Base-by-base conservation (phyloP, 768 basidiomycete species). In the Cystofilobasidium capitatum region DNA sequence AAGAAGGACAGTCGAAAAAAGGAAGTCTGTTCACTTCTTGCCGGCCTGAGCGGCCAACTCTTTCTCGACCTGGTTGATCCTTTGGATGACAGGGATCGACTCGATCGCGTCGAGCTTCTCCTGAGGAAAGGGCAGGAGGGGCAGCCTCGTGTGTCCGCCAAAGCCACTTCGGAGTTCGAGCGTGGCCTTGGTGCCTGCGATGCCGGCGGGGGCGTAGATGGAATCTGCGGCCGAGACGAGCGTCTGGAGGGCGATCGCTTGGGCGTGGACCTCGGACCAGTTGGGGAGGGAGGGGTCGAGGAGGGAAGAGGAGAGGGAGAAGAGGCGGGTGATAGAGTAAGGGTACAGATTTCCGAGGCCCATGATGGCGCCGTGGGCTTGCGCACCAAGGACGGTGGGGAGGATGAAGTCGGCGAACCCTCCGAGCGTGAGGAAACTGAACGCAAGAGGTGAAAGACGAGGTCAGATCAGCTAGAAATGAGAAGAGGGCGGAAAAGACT, bases 391-490 rank as follows among this genome's bases (percentile, higher is more conserved):
- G 2, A 83, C 76, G 8, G 89, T 83, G 4, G 91, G 84, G 39
- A 87, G 79, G 66, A 94, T 75, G 77, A 91, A 90, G 79, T 96
- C 92, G 69, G 82, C 80, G 76, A 83, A 96, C 12, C 91, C 92
- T 45, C 89, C 90, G 26, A 92, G 80, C 39, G 91, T 88, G 58
- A 91, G 79, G 81, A 96, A 94, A 35, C 75, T 73, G 65, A 33
- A 39, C n/a, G n/a, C n/a, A 31, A 31, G 37, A 40, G 51, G n/a
- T 8, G 55, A 40, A 26, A 24, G 13, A 14, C 24, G 20, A 26
- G 7, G 37, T 40, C 36, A 57, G 49, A 26, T 17, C 29, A 62
- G 37, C 8, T 26, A n/a, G 22, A 22, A 6, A 37, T 62, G 29
- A 64, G 26, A 37, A 36, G 62, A 40, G 3, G 36, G 29, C 29